Base-by-base conservation (phyloP, 495 filamentous ascomycete genomes). In the Neurospora sp. region DNA sequence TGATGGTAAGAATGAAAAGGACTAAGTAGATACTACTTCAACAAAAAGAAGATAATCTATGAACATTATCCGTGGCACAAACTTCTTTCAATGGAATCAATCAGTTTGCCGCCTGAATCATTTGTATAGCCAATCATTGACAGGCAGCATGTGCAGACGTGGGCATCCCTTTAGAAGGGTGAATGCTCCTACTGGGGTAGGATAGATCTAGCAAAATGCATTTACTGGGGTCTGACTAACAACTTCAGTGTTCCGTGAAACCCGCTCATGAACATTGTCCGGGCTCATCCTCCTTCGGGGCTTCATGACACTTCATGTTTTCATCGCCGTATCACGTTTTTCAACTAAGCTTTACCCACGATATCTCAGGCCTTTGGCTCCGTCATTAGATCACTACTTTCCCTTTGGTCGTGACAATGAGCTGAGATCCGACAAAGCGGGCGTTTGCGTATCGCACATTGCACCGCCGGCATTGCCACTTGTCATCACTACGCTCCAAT, bases 371-470 rank as follows among this genome's bases (percentile, higher is more conserved):
- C 20, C 22, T 61, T 45, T 31, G 22, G 4, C 22, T 31, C 22
- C 22, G 53, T 65, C 53, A 18, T 37, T 65, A 16, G 4, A 37
- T 65, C 3, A 65, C 22, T 5, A 18, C 27, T 35, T 9, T 59
- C 45, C 22, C 20, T 42, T 18, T 40, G 47, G 41, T 71, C 40
- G 22, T 69, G 39, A 70, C 70, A 61, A 78, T 78, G 76, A 75
- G 68, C 70, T 78, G 73, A 78, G 69, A 35, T 18, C 14, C 8
- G 16, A 70, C 10, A 37, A 39, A 75, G 75, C 72, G 53, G 76
- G 76, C 76, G 75, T 69, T 65, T 75, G 76, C 75, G 70, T 37
- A 69, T 42, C 71, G 74, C 74, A 40, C 68, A 35, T 68, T 70
- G 74, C 73, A 75, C 75, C 75, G 70, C 70, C 45, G 8, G 71